Percentiles rank a stretch among this genome's conserved stretches.
These are phyloP conservation scores for Cucurbitaria berberidis DNA, from an alignment of 2,329 filamentous ascomycete species.

Conservation along the genomic window DNA sequence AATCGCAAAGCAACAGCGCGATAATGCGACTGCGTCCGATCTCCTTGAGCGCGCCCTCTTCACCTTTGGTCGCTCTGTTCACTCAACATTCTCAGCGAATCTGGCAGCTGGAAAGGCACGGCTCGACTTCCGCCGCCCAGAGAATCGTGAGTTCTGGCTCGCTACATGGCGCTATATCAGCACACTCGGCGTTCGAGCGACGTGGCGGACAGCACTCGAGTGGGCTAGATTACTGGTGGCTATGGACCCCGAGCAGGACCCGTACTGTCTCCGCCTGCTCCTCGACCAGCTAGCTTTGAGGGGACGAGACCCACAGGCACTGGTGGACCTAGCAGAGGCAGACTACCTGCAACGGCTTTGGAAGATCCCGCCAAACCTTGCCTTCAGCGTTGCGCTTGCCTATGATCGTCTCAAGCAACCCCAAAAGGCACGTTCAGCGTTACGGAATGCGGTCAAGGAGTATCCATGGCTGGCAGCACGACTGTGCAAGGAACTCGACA, in stretches of 20 bases:
- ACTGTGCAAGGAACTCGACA: slow-evolving; percentile 78
- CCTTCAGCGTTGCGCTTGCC: slow-evolving; percentile 78
- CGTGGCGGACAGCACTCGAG: slow-evolving; percentile 89
- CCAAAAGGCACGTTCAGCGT: slow-evolving; percentile 67
- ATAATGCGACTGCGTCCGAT: slow-evolving; percentile 84
- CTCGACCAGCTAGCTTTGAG: slow-evolving; percentile 86
- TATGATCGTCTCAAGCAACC: slow-evolving; percentile 72
- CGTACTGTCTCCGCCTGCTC: slow-evolving; percentile 80
- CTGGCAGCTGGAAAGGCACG: slow-evolving; percentile 79
- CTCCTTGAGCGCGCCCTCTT: slow-evolving; percentile 91
- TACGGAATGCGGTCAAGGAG: slow-evolving; percentile 71
- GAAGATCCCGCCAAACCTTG: slow-evolving; percentile 70
- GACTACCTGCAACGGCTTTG: slow-evolving; percentile 56
- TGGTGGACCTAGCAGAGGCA: slow-evolving; percentile 71
- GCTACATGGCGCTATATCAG: slow-evolving; percentile 87
- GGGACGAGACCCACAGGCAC: slow-evolving; percentile 75
- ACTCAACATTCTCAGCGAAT: slow-evolving; percentile 79
- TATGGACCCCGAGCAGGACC: slow-evolving; percentile 74
- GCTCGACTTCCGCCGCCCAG: slow-evolving; percentile 78
- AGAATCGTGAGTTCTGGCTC: slow-evolving; percentile 93
- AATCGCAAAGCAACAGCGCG: slow-evolving; percentile 88
- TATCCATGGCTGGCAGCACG: slow-evolving; percentile 86
- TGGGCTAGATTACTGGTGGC: slow-evolving; percentile 87
- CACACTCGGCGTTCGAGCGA: slow-evolving; percentile 87
- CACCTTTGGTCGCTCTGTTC: slow-evolving; percentile 86